Evolutionary conservation across 2,329 filamentous ascomycete genomes (phyloP).

Genomic region (Epichloe amarillans): DNA sequence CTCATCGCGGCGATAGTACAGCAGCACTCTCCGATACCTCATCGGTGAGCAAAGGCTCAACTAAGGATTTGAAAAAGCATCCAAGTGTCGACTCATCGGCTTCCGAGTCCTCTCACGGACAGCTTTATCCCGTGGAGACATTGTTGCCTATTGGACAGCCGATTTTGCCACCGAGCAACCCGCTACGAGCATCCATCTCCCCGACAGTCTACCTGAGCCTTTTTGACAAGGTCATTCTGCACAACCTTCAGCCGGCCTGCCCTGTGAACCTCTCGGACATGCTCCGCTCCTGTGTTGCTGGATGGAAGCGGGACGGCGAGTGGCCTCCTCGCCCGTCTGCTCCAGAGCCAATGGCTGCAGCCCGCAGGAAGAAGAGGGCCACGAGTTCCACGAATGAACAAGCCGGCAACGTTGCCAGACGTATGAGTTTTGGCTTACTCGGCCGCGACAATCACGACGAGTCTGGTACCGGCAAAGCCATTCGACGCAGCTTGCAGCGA

Average conservation of each 20-base stretch:
- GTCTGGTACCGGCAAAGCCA: conserved; percentile 22
- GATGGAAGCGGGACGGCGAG: conserved; percentile 87
- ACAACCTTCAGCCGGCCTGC: conserved; percentile 68
- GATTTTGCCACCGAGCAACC: conserved; percentile 58
- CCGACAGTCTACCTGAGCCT: conserved; percentile 65
- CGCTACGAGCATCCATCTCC: conserved; percentile 64
- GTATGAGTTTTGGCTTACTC: conserved; percentile 35
- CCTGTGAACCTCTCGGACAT: conserved; percentile 81
- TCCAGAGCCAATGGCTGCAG: conserved; percentile 22
- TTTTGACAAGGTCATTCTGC: conserved; percentile 77
- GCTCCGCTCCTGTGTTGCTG: conserved; percentile 66
- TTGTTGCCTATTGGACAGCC: conserved; percentile 62
- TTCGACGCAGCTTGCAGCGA: conserved; percentile 32
- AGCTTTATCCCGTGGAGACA: conserved; percentile 39
- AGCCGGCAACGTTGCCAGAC: conserved; percentile 20
- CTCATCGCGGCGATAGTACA: conserved; percentile 19
- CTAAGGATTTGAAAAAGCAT: conserved; percentile 18
- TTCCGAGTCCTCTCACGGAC: conserved; percentile 11
- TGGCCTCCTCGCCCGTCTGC: conserved; percentile 57
- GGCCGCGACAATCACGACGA: conserved; percentile 26
- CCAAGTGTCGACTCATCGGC: conserved; percentile 21
- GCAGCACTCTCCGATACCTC: conserved; percentile 29
- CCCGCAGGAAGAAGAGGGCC: conserved; percentile 27
- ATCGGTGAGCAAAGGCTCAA: conserved; percentile 26
- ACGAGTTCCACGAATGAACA: conserved; percentile 12